These are phyloP conservation scores for Citrus glauca DNA, from an alignment of 345 rosid species.

Conservation along the genomic window DNA sequence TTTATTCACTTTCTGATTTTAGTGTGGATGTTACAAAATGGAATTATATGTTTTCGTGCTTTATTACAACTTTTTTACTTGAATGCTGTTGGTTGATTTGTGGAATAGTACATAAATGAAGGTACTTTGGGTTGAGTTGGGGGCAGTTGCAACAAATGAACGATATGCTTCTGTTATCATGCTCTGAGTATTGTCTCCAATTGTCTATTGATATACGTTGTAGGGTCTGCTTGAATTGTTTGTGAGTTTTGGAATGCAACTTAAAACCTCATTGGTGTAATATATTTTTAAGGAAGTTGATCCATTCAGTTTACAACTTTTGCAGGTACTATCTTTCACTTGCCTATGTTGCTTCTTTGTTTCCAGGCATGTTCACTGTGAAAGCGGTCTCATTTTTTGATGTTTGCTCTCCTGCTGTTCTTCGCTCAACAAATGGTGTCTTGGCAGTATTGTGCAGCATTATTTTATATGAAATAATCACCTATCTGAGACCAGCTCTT, in stretches of 20 bases:
- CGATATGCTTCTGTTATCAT: too few relatives aligned
- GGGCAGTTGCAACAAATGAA: neutral
- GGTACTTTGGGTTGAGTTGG: neutral
- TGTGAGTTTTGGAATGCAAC: neutral
- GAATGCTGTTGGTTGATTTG: neutral
- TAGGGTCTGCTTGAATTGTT: neutral
- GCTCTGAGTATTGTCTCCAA: too few relatives aligned
- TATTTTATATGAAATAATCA: slow-evolving; percentile 61
- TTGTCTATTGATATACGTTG: neutral
- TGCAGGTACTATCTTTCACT: slow-evolving; percentile 93
- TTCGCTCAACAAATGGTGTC: slow-evolving; percentile 61
- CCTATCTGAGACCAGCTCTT: slow-evolving; percentile 52
- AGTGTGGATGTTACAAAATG: neutral
- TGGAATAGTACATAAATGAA: neutral
- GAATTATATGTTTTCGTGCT: neutral
- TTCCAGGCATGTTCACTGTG: slow-evolving; percentile 53
- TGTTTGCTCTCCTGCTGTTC: slow-evolving; percentile 55
- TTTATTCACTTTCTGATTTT: neutral
- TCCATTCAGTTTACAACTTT: slow-evolving; percentile 21
- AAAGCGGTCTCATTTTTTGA: slow-evolving; percentile 32
- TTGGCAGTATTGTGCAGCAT: slow-evolving; percentile 75
- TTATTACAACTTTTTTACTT: neutral
- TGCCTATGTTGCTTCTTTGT: slow-evolving; percentile 64
- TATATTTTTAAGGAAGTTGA: slow-evolving; percentile 16
- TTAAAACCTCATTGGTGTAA: neutral